Evolutionary conservation across 148 eudicot species (phyloP), one percentile per base, ranked within the genome.

Genomic region (Cornus suecica): DNA sequence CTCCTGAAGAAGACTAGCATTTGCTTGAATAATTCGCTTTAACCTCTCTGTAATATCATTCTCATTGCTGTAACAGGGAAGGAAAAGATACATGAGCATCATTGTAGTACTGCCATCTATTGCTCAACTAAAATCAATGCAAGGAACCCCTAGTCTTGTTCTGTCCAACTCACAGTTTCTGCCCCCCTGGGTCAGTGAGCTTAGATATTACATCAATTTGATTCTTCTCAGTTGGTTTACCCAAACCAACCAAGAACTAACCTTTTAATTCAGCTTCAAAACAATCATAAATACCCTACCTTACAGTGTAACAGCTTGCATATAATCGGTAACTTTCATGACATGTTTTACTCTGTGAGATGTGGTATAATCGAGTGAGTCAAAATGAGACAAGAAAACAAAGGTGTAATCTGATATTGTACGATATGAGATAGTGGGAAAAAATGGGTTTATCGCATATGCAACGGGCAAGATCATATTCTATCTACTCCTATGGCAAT

Each of bases 41-140:
- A 95, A 77, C 82, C 93, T 93, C 84, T 88, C 91, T 5, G 99
- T 88, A 29, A 83, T 84, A 78, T 95, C 97, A 87, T 84, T 93
- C 86, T 93, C 99, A 81, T 95, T 93, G 83, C 99, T 95, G 94
- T 82, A 84, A 80, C 72, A 51, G 71, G 62, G 45, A 52, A 80
- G 14, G 5, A 68, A 65, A 60, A 29, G 72, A 11, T 23, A 60
- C 29, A 34, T 32, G 31, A 68, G 29, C 66, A 79, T 20, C 24
- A 52, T 11, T 58, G 34, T 61, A 56, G 27, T 29, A 69, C 37
- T 66, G 48, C 34, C 32, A 34, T 8, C n/a, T 24, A 58, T 18
- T 24, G 24, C 1, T 24, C 62, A 58, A 58, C 62, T 22, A 18
- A 58, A 25, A 4, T 25, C 62, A 20, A 58, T 2, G 62, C 7